These are phyloP conservation scores for Amanita fuliginea DNA, from an alignment of 768 basidiomycete genomes.

Conservation along the genomic window DNA sequence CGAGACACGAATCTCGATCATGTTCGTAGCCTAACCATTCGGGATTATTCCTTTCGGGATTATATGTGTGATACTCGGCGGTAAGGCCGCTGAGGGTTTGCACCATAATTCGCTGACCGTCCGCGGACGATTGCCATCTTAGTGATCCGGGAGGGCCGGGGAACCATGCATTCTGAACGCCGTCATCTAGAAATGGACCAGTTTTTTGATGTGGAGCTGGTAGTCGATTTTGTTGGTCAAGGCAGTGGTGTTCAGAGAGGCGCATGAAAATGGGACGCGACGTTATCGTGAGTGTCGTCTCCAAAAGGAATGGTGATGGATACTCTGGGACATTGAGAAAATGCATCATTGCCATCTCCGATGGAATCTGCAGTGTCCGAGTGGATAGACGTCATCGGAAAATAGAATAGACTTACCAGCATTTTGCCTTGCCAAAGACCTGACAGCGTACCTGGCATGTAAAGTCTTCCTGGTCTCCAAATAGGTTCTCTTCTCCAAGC, in stretches of 20 bases:
- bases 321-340: conserved; percentile 9
- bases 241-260: conserved; percentile 38
- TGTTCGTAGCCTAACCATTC: conserved; percentile 7
- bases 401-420: conserved; percentile 29
- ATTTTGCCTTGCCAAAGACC: conserved; percentile 58
- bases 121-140: background rate
- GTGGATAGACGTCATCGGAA: background rate
- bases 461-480: conserved; percentile 23
- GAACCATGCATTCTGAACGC: conserved; percentile 30
- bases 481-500: conserved; percentile 13
- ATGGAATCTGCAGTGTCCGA: conserved; percentile 1
- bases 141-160: conserved; percentile 19
- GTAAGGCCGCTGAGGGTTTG: background rate
- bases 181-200: conserved; percentile 10
- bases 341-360: background rate
- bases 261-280: conserved; percentile 49
- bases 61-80: background rate
- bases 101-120: background rate
- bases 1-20: conserved; percentile 1
- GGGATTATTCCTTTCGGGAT: background rate
- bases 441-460: conserved; percentile 37
- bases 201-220: conserved; percentile 8
- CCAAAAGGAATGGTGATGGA: conserved; percentile 19
- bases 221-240: conserved; percentile 12
- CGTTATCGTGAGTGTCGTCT: conserved; percentile 21